Conservation (phyloP, 2,329 filamentous ascomycete genomes). For the Apiospora malaysiana region DNA sequence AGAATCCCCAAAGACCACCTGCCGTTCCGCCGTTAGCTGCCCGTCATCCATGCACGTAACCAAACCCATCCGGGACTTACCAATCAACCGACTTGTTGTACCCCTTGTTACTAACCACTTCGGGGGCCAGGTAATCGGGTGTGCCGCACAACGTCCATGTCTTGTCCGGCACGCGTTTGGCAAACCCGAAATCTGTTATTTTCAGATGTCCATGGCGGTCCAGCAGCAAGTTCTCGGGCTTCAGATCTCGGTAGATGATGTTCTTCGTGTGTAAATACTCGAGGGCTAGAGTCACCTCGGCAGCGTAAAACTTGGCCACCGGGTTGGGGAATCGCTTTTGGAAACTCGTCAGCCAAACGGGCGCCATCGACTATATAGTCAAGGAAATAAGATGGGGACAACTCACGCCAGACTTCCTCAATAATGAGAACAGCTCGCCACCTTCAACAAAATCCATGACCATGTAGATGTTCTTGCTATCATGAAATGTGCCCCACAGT, state of each 20-base stretch:
- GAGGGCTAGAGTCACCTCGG: constrained; percentile 92
- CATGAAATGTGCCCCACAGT: constrained; percentile 97
- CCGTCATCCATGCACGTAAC: neutral
- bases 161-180: constrained; percentile 97
- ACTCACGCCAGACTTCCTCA: constrained; percentile 88
- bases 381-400: neutral
- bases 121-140: constrained; percentile 94
- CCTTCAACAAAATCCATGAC: constrained; percentile 99
- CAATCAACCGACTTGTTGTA: constrained; percentile 99
- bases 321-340: constrained; percentile 93
- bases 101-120: constrained; percentile 98
- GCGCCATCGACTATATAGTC: neutral
- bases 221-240: constrained; percentile 90
- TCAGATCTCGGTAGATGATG: constrained; percentile 97
- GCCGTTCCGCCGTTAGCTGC: constrained; percentile 1
- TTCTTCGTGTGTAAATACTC: constrained; percentile 95
- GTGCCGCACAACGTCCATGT: constrained; percentile 99
- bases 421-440: constrained; percentile 92
- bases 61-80: constrained; percentile 58
- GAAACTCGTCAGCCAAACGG: constrained; percentile 18
- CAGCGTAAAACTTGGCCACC: constrained; percentile 98
- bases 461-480: constrained; percentile 96
- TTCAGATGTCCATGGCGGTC: constrained; percentile 94
- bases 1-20: constrained; percentile 99
- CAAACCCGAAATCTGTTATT: constrained; percentile 98